Base-by-base conservation (phyloP, 768 basidiomycete species). In the Russula olivacea region DNA sequence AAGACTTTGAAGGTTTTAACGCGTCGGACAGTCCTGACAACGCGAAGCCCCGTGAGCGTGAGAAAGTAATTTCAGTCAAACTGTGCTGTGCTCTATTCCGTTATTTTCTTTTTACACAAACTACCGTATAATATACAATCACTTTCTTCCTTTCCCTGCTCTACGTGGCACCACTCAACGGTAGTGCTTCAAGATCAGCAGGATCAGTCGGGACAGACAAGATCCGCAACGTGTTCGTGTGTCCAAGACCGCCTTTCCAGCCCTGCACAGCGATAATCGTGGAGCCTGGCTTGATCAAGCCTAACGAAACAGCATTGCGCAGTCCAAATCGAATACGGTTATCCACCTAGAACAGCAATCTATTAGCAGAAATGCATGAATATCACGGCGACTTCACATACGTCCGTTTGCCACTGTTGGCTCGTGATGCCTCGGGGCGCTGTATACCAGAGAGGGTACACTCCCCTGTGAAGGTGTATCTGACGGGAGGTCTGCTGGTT, bases 241-340 rank as follows among this genome's bases (percentile, higher is more conserved):
- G 93, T 36, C 94, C 95, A 50, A 97, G 83, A 62, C 97, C 97
- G 49, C 94, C 92, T 78, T 94, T 96, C 96, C 96, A 99, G n/a
- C 97, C 97, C 76, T 98, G 97, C 5, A 99, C 89, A 54, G 96
- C 96, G 66, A 98, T 80, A 71, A 99, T 83, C 28, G 94, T 92
- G 58, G 86, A 86, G 59, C 93, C 91, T 41, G 92, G 85, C 71
- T 86, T 85, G 79, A 98, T 87, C 72, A 99, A 83, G 67, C 90
- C 88, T 75, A 99, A 76, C 19, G 77, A 81, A 50, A 98, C 79
- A 4, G 91, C 97, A 72, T 80, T 87, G 72, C 85, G 82, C 75
- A 98, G 81, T 63, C 95, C 93, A 70, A 86, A 95, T 63, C 92
- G 86, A 72, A 90, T 89, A 67, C 91, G 90, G 74, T 92, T 92